Evolutionary conservation across 2,329 filamentous ascomycete species (phyloP).

Genomic region (Aspergillus floridensis): DNA sequence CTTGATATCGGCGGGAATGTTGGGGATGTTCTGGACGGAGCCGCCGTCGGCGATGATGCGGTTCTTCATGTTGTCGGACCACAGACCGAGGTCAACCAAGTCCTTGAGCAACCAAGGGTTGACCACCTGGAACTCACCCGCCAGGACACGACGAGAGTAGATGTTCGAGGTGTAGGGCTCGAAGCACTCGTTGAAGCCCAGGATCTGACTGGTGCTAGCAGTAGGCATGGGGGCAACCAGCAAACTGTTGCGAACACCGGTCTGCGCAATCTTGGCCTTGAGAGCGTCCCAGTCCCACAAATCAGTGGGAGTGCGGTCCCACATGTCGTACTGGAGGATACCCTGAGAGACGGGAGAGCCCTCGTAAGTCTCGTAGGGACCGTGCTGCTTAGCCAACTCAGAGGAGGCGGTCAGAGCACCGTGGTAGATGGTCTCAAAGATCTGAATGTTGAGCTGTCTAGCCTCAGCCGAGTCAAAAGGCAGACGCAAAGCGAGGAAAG

Average conservation of each 20-base stretch:
- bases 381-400: conserved; percentile 77
- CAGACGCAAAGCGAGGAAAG: conserved; percentile 93
- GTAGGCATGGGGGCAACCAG: conserved; percentile 97
- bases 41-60: conserved; percentile 97
- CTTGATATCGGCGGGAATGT: conserved; percentile 95
- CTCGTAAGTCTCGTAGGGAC: conserved; percentile 84
- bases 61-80: conserved; percentile 99
- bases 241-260: conserved; percentile 93
- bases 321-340: conserved; percentile 98
- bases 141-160: conserved; percentile 95
- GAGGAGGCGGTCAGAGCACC: conserved; percentile 86
- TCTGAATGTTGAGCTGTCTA: conserved; percentile 91
- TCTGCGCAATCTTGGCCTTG: conserved; percentile 86
- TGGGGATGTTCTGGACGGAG: conserved; percentile 94
- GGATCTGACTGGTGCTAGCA: conserved; percentile 93
- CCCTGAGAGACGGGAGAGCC: conserved; percentile 93
- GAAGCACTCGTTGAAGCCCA: conserved; percentile 99
- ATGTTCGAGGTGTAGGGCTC: conserved; percentile 99
- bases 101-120: conserved; percentile 99
- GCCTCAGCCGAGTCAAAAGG: conserved; percentile 97
- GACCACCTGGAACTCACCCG: conserved; percentile 98
- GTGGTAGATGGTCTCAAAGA: conserved; percentile 99
- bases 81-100: conserved; percentile 93
- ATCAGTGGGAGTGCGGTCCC: conserved; percentile 87
- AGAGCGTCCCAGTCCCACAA: conserved; percentile 94